Evolutionary conservation across 345 rosid genomes (phyloP), one percentile per base, ranked within the genome.

Genomic region (Clarkia xantiana): DNA sequence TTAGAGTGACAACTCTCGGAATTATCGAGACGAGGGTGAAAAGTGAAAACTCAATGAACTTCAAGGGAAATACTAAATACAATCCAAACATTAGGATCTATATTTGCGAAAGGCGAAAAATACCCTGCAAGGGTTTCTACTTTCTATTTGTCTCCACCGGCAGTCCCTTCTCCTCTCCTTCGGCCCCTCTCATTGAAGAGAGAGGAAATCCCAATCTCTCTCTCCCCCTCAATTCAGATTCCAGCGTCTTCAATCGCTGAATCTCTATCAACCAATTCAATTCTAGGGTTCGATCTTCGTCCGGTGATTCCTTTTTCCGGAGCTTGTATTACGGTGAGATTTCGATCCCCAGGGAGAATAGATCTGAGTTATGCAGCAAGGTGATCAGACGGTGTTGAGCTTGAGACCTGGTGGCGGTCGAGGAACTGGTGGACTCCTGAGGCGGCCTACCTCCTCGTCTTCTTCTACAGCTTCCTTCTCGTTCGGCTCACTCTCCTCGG

Each of bases 321-420:
- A 15, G 43, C 29, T 18, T 11, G 13, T 49, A 57, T 45, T 18
- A 51, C 63, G 47, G 18, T 20, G 45, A 36, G 42, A 42, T 49
- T 18, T 18, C 47, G 40, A 9, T 50, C 19, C 45, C 55, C 66
- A 58, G 51, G 55, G 67, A 59, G 63, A 18, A 60, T 62, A 57
- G 68, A 65, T 74, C 67, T 29, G 53, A 64, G 87, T 71, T 71
- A 91, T 91, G 98, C 95, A 86, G 89, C 96, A 84, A 17, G 78
- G 87, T 67, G 94, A 91, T 76, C 82, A 73, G 61, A 63, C 95
- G 77, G 87, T 80, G 69, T 67, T 86, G 76, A 91, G 89, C 79
- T 91, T 91, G 82, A 91, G 98, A 67, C 98, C 96, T 76, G 98
- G 96, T 66, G 98, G 96, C 74, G 96, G 98, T 73, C 91, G 96